Base-by-base conservation (phyloP, 257 asterid species). In the Schizonepeta tenuifolia region DNA sequence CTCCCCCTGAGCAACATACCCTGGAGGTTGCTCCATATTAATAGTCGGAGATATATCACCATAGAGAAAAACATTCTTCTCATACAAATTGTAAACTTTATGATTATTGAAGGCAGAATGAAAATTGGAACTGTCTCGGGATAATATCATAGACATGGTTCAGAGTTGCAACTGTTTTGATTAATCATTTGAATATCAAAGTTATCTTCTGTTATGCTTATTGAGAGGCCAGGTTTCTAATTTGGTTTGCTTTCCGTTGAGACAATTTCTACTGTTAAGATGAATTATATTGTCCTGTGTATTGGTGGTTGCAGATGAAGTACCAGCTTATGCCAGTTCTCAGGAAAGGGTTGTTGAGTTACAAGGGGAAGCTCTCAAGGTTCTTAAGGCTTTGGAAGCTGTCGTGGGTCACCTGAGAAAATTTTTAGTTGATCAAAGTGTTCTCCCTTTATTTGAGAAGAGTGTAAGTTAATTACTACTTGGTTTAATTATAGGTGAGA, bases 291-390 rank as follows among this genome's bases (percentile, higher is more conserved):
- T 72, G 63, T 72, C 28, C 36, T 68, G 40, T 35, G 22, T 41
- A 22, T 73, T 63, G 62, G 69, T 77, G 41, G 63, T 53, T 72
- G 62, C 86, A 90, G 98, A 87, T 65, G 96, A 89, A 36, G 50
- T 75, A 75, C 92, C 95, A 51, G n/a, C 67, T 65, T 90, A 86
- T 81, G 97, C 90, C 68, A 80, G 65, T 83, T 77, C 96, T 13
- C 97, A 87, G 44, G 98, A 93, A 86, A 84, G 96, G 80, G 73
- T 90, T 66, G 90, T 90, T 28, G 98, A 93, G 75, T 67, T 93
- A 77, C 97, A 88, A 67, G 98, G 96, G 17, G 97, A 93, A 79
- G 85, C 86, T 71, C 64, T 74, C 69, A 90, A 93, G 79, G 96
- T 93, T 60, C 88, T 86, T 31, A 84, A 78, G 76, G 98, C 97